Base-by-base conservation (phyloP, 768 basidiomycete genomes). In the Suillus bovinus region DNA sequence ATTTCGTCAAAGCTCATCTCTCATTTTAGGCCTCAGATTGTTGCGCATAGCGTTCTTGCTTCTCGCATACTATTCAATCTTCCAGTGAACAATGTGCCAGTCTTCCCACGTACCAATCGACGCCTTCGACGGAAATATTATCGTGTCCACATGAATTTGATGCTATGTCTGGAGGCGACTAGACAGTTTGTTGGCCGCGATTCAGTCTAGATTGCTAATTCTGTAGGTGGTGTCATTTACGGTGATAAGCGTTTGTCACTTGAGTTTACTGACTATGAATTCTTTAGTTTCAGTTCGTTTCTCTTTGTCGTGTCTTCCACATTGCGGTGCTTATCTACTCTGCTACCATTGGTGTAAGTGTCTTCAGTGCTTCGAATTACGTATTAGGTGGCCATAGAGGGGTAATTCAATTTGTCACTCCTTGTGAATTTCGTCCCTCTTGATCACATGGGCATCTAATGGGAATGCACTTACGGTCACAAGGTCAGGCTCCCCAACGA, bases 1-100 rank as follows among this genome's bases (percentile, higher is more conserved):
- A 49, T 17, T 17, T n/a, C 29, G 17, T 11, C 5, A 10, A 50
- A 31, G 17, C 24, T 20, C 17, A 58, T 58, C 8, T 14, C 47
- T n/a, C 11, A 27, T 27, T 24, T n/a, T 34, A 61, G 60, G 29
- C 53, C 34, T 24, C 60, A 61, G 22, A 41, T 61, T 14, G 60
- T 61, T 29, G 3, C 20, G 20, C 60, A 61, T 9, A 61, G 50
- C 36, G 60, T 61, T 50, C 49, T 61, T 22, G 60, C 60, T 38
- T 61, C 60, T 13, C 60, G 60, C 14, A 61, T 55, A 17, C 22
- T 61, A 7, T 61, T 61, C 13, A 61, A 41, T 52, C 50, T 61
- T 34, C 60, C 33, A 2, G 27, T 22, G 34, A 56, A 55, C 17
- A 31, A 50, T 2, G 49, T 10, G 17, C 49, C 27, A 5, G 49